A percentile compares a stretch with the other conserved stretches of the same genome.
Evolutionary conservation across 768 basidiomycete genomes (phyloP).

Genomic region (Pisolithus marmoratus): DNA sequence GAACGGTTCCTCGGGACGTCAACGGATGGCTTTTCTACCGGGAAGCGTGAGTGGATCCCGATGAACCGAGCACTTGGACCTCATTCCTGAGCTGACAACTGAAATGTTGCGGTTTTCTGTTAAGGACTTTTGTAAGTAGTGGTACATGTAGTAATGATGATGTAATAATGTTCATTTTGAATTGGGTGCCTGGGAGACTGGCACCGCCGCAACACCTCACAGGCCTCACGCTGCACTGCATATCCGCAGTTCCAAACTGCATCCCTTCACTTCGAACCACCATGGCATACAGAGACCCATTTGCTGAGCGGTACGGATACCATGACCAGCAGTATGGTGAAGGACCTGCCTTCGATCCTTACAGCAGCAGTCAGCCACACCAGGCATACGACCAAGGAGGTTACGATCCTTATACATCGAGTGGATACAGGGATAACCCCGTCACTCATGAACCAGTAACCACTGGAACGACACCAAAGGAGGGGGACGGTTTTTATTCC

Average conservation of each 20-base stretch:
- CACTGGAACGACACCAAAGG: constrained; percentile 14
- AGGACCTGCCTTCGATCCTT: constrained; percentile 40
- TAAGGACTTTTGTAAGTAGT: too few species aligned
- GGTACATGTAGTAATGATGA: too few species aligned
- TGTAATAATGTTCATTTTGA: too few species aligned
- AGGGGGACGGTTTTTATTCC: constrained; percentile 36
- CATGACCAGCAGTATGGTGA: constrained; percentile 31
- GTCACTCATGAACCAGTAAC: constrained; percentile 13
- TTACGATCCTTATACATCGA: constrained; percentile 20
- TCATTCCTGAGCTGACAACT: not conserved
- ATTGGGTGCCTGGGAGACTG: constrained; percentile 10
- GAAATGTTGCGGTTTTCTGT: not conserved
- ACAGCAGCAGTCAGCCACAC: constrained; percentile 38
- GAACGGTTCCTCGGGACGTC: constrained; percentile 28
- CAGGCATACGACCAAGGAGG: constrained; percentile 49
- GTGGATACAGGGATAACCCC: constrained; percentile 36
- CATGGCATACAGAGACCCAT: constrained; percentile 55
- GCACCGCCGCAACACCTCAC: not conserved
- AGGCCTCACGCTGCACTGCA: not conserved
- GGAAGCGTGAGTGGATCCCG: constrained; percentile 28
- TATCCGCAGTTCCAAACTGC: not conserved
- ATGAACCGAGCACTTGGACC: constrained; percentile 6
- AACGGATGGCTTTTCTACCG: constrained; percentile 52
- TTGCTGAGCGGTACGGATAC: constrained; percentile 31
- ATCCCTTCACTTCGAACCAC: not conserved